Conservation (phyloP, 495 filamentous ascomycete genomes). For the Annulohypoxylon maeteangense region DNA sequence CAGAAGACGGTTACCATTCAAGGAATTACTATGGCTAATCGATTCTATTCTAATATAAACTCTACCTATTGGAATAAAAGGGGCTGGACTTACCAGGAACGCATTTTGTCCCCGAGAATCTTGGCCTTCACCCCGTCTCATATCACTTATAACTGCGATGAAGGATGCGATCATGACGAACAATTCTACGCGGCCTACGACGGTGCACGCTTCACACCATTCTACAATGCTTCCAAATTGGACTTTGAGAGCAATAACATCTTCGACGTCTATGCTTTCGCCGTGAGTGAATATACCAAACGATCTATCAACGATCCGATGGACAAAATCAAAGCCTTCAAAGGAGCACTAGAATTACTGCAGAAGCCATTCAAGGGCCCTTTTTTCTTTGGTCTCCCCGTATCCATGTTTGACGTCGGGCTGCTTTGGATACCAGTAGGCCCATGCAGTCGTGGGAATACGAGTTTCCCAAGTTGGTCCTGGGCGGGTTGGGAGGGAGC, state of each 20-base stretch:
- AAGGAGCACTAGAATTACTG: not conserved
- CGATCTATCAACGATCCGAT: not conserved
- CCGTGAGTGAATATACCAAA: not conserved
- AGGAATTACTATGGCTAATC: too few relatives aligned
- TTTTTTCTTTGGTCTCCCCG: not conserved
- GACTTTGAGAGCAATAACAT: not conserved
- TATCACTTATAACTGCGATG: not conserved
- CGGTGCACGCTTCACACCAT: not conserved
- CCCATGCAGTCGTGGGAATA: not conserved
- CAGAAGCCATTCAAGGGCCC: not conserved
- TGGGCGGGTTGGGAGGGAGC: not conserved
- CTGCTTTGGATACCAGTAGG: not conserved
- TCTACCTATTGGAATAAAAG: too few relatives aligned
- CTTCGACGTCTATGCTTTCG: not conserved
- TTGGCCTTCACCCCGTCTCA: not conserved
- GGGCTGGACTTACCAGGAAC: too few relatives aligned
- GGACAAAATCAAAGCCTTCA: not conserved
- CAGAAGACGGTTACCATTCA: too few relatives aligned
- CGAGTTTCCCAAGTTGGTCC: not conserved
- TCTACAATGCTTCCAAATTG: not conserved
- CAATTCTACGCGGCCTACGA: not conserved
- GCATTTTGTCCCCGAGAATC: not conserved
- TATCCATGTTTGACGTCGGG: not conserved
- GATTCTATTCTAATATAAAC: too few relatives aligned
- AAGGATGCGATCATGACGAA: not conserved